Percentiles rank a stretch among this genome's conserved stretches.
phyloP scores from a whole-genome alignment of 129 eudicot species.

The Tagetes erecta region DNA sequence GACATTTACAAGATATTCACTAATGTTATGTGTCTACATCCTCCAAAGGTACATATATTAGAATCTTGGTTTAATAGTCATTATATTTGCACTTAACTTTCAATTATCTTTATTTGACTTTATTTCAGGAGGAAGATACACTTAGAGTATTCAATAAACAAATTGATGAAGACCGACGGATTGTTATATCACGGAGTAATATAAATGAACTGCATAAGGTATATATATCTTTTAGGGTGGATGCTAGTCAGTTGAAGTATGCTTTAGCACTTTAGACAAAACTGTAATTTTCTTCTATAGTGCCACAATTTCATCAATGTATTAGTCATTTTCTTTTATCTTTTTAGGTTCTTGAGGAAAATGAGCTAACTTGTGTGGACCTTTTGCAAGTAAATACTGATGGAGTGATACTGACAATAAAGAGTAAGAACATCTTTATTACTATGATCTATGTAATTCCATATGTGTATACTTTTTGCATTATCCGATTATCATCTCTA shows the following conservation, averaged over 20 bases:
- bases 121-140: constrained; percentile 74
- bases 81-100: background rate
- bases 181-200: constrained; percentile 86
- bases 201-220: constrained; percentile 83
- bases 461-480: background rate
- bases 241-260: background rate
- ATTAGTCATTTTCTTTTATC: background rate
- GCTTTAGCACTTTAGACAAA: background rate
- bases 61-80: background rate
- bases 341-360: constrained; percentile 84
- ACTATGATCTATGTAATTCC: background rate
- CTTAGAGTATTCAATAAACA: constrained; percentile 71
- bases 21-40: constrained; percentile 60
- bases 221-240: constrained; percentile 5
- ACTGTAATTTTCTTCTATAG: background rate
- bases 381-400: constrained; percentile 78
- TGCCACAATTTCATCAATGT: background rate
- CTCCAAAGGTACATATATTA: constrained; percentile 73
- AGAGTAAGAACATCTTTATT: constrained; percentile 27
- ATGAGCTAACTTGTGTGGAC: constrained; percentile 51
- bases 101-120: background rate
- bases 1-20: constrained; percentile 81
- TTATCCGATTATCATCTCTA: constrained; percentile 4
- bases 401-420: constrained; percentile 66
- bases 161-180: constrained; percentile 88